Conservation (phyloP, 306 rosid species). For the Ormosia semicastrata region DNA sequence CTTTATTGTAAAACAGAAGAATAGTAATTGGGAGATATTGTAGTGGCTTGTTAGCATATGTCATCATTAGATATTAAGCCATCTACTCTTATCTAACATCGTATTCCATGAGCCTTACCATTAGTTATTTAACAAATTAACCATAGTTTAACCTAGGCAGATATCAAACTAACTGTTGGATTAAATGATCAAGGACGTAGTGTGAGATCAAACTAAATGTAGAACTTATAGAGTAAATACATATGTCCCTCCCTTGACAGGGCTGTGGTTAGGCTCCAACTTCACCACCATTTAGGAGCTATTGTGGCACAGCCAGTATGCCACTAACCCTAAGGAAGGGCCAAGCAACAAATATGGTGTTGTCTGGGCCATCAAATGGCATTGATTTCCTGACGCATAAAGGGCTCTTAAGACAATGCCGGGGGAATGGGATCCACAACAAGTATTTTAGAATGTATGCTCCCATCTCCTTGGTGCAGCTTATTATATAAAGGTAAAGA, state of each 20-base stretch:
- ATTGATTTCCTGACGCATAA: not conserved
- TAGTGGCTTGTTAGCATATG: not conserved
- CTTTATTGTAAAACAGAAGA: not conserved
- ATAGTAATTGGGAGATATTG: not conserved
- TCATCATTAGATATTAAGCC: not conserved
- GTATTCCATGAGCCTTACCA: not conserved
- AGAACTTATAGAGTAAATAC: not conserved
- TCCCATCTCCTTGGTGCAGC: not conserved
- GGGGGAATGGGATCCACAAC: not conserved
- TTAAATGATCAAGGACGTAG: not conserved
- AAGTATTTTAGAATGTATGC: not conserved
- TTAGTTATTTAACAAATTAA: not conserved
- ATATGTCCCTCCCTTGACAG: not conserved
- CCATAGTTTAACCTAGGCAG: not conserved
- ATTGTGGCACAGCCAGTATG: not conserved
- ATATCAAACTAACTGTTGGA: not conserved
- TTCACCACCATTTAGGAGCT: no score
- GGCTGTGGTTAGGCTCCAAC: not conserved
- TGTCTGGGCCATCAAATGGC: not conserved
- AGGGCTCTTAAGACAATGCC: not conserved
- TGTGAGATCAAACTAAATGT: not conserved
- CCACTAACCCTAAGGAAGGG: not conserved
- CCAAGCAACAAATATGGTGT: not conserved
- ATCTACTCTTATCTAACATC: not conserved
- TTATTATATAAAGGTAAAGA: not conserved